phyloP scores from a whole-genome alignment of 306 rosid species.

The Inga oerstediana region DNA sequence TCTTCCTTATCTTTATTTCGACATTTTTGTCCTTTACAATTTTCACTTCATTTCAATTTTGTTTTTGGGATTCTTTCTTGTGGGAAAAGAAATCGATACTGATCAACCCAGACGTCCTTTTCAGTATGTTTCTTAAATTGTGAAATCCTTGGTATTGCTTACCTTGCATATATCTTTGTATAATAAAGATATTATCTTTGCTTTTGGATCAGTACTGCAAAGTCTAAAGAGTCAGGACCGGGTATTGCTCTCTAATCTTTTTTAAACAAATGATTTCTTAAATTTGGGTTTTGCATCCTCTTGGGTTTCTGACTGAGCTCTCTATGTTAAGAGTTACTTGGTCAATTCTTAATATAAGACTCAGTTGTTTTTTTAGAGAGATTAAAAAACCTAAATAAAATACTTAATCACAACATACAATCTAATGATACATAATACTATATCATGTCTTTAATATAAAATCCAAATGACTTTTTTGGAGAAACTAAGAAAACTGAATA shows the following conservation, averaged over 20 bases:
- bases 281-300: not conserved
- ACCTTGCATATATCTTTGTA: not conserved
- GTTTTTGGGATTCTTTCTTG: not conserved
- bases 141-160: not conserved
- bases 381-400: too few species aligned
- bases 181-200: not conserved
- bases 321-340: not conserved
- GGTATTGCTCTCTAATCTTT: not conserved
- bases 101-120: not conserved
- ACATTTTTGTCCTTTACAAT: not conserved
- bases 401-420: too few species aligned
- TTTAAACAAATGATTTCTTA: not conserved
- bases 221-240: not conserved
- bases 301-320: too few species aligned
- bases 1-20: conserved; percentile 7
- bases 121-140: conserved; percentile 14
- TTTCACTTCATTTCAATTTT: not conserved
- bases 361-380: too few species aligned
- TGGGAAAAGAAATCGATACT: not conserved
- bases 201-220: not conserved
- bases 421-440: too few species aligned
- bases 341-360: too few species aligned
- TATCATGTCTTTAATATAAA: too few species aligned
- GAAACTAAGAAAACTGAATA: too few species aligned
- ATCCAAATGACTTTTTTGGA: too few species aligned